Percentiles rank a stretch among this genome's conserved stretches.
Evolutionary conservation across 2,329 filamentous ascomycete genomes (phyloP).

Genomic region (Aureobasidium musti): DNA sequence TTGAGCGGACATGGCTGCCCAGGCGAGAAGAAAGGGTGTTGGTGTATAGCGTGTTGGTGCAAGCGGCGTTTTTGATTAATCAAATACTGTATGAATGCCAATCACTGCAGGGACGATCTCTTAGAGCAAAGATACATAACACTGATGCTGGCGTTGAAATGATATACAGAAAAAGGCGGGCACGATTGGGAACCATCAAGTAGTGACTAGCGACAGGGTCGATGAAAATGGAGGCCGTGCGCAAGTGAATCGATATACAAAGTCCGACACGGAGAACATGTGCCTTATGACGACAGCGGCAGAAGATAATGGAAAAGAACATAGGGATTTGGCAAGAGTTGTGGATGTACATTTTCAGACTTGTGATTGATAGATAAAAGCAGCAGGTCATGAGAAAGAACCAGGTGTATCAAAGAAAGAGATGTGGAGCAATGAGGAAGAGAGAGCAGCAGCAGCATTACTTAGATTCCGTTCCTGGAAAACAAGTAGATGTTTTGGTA

Average conservation of each 20-base stretch:
- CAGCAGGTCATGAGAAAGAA: constrained; percentile 1
- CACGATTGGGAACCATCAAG: no score
- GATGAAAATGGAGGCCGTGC: not conserved
- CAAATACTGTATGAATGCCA: not conserved
- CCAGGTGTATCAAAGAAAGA: not conserved
- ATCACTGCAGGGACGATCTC: not conserved
- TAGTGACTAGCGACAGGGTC: not conserved
- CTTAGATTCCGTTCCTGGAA: not conserved
- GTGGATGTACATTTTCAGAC: not conserved
- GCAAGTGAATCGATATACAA: constrained; percentile 11
- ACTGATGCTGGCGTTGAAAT: not conserved
- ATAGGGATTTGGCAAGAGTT: not conserved
- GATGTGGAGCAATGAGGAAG: not conserved
- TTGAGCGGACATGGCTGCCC: not conserved
- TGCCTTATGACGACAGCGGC: no score
- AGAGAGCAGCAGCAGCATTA: not conserved
- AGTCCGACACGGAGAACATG: not conserved
- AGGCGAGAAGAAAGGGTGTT: not conserved
- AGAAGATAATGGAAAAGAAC: not conserved
- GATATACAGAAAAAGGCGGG: not conserved
- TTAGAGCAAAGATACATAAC: not conserved
- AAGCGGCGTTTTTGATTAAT: not conserved
- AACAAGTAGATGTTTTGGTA: not conserved
- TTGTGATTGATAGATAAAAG: not conserved
- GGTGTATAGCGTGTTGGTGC: not conserved